Base-by-base conservation (phyloP, 2,329 filamentous ascomycete species). In the Trichoderma sp. region DNA sequence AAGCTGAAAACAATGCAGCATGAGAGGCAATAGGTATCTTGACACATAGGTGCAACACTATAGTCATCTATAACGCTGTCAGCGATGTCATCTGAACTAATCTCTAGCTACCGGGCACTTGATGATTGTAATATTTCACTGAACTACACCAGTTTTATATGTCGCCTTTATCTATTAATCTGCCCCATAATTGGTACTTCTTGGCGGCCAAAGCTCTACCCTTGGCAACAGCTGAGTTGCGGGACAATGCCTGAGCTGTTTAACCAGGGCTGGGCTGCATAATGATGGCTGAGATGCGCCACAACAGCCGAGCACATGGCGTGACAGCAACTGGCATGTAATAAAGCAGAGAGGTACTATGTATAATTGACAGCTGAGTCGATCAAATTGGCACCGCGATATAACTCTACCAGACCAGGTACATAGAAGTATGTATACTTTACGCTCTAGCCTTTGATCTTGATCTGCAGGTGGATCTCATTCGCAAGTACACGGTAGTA, bases 361-460 rank as follows among this genome's bases (percentile, higher is more conserved):
- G 19, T 48, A 48, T 48, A 48, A 48, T 48, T 22, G 5, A 37
- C 17, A 29, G 59, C 32, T 53, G 45, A 13, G 4, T 9, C 9
- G 17, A 19, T 2, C 32, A 27, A 29, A 27, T 53, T 52, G 6
- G 42, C 19, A 61, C 58, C 13, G 2, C 19, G 19, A 8, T 17
- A 13, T 2, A 35, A 13, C n/a, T 29, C 10, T 45, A 25, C 27
- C 25, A 3, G 56, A 42, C 25, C 17, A 17, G 25, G 6, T 45
- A 42, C 35, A 59, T 45, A 25, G 12, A 58, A 29, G 17, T 42
- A 29, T 15, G 5, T 42, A 19, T 10, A 13, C 42, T 1, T 45
- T 0, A 0, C 6, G 13, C n/a, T 3, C n/a, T 0, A 48, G 19
- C 12, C n/a, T 10, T 0, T 48, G 42, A 48, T 10, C 0, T 48